Base-by-base conservation (phyloP, 2,329 filamentous ascomycete genomes). In the Colletotrichum lindemuthianum region DNA sequence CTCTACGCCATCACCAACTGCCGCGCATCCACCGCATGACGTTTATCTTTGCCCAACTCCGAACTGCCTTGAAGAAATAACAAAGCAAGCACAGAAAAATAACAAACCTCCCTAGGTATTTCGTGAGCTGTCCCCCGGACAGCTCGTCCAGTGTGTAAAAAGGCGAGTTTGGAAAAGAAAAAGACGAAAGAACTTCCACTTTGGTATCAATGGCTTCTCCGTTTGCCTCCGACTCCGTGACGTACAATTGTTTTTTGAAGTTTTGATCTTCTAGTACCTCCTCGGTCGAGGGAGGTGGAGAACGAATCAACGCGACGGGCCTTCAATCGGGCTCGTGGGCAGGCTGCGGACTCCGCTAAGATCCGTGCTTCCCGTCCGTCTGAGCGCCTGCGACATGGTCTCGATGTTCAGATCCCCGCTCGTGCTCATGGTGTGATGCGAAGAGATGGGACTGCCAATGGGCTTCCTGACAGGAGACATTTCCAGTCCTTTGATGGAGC, bases 301-400 rank as follows among this genome's bases (percentile, higher is more conserved):
- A n/a, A 45, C 43, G 24, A 8, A n/a, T 57, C 11, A 65, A 37
- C 63, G 58, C 36, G 52, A 65, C n/a, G 59, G 41, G 11, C 63
- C 63, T 49, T 87, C 85, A 37, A 86, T 78, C 1, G 88, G 88
- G 71, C 87, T 90, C 39, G 82, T 77, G 4, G 87, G 86, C 55
- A 81, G 78, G 76, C 87, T 89, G 66, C 84, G 79, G 51, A 82
- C 74, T 51, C 78, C 80, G 69, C 82, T 82, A 61, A 97, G 79
- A 74, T 97, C 95, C 15, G 91, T 88, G 77, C 93, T 97, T 48
- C 89, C 92, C 12, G 93, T 97, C 76, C 92, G 90, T 73, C 92
- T 85, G 72, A 97, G 81, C 13, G 93, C 94, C 78, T 97, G 93
- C 56, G 90, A 86, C 94, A 97, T 97, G 4, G 94, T 97, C 82